Percentiles rank a stretch among this genome's conserved stretches.
Conservation (phyloP, 1,284 basidiomycete genomes). For the Irpex sp. region DNA sequence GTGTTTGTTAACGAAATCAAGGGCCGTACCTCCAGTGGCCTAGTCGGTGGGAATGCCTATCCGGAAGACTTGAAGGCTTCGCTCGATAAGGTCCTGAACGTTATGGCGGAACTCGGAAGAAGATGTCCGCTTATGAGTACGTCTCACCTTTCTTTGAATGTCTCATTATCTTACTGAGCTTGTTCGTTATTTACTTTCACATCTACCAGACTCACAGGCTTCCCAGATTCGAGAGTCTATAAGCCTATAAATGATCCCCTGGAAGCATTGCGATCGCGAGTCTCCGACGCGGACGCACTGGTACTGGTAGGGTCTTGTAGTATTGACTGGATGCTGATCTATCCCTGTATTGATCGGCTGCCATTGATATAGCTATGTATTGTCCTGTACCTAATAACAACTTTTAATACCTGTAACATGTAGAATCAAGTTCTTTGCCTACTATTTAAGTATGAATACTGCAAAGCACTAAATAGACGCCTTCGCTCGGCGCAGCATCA, state of each 20-base stretch:
- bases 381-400: too few species aligned
- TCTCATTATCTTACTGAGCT: too few species aligned
- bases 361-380: too few species aligned
- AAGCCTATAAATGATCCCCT: too few species aligned
- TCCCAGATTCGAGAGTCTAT: too few species aligned
- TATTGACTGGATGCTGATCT: too few species aligned
- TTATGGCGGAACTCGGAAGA: slow-evolving; percentile 7
- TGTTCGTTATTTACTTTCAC: too few species aligned
- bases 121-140: slow-evolving; percentile 13
- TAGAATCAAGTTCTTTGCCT: neutral
- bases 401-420: neutral
- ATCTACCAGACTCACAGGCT: too few species aligned
- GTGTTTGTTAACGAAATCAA: slow-evolving; percentile 21
- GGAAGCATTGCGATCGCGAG: too few species aligned
- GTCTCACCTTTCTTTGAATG: neutral
- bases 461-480: neutral
- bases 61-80: neutral
- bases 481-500: neutral
- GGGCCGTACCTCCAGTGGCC: neutral
- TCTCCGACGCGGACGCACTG: too few species aligned
- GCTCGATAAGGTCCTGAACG: slow-evolving; percentile 7
- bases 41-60: slow-evolving; percentile 1
- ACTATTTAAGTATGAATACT: neutral
- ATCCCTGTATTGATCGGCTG: too few species aligned
- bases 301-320: too few species aligned